Percentiles rank a stretch among this genome's conserved stretches.
Conservation (phyloP, 2,329 filamentous ascomycete genomes). For the Macrophomina phaseolina region DNA sequence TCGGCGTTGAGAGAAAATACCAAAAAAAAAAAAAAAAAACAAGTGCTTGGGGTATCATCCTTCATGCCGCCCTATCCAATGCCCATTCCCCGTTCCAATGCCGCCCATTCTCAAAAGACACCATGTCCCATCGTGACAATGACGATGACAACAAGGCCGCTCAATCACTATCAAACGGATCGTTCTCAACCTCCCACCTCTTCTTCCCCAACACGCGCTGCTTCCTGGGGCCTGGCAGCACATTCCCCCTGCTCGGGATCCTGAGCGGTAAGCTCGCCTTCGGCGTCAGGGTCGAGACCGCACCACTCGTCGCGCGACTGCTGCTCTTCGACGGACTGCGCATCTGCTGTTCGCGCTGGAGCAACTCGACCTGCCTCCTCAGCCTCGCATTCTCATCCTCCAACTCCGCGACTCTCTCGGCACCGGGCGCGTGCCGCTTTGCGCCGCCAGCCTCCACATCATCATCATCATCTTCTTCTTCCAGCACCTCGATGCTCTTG, state of each 20-base stretch:
- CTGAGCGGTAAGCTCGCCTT: slow-evolving; percentile 12
- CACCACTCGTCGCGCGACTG: neutral
- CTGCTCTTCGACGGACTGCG: slow-evolving; percentile 26
- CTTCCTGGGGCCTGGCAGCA: slow-evolving; percentile 47
- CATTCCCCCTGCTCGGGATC: slow-evolving; percentile 39
- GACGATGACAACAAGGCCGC: too few species aligned
- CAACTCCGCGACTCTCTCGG: slow-evolving; percentile 42
- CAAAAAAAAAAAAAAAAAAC: neutral
- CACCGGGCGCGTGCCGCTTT: slow-evolving; percentile 31
- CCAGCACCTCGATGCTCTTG: slow-evolving; percentile 48
- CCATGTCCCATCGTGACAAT: neutral
- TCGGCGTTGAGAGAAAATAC: neutral
- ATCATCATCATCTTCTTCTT: slow-evolving; percentile 48
- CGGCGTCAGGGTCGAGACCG: neutral
- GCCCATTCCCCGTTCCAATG: neutral
- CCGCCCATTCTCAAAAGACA: too few species aligned
- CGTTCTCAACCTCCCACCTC: slow-evolving; percentile 45
- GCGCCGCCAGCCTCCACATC: slow-evolving; percentile 45
- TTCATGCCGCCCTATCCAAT: neutral
- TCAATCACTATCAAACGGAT: slow-evolving; percentile 22
- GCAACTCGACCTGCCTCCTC: slow-evolving; percentile 45
- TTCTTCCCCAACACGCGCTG: slow-evolving; percentile 55
- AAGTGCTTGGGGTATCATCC: neutral
- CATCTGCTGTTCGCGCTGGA: slow-evolving; percentile 47
- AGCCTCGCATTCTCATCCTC: slow-evolving; percentile 55